Evolutionary conservation across 2,329 filamentous ascomycete genomes (phyloP), one percentile per base, ranked within the genome.

Genomic region (Penicillium janthinellum): DNA sequence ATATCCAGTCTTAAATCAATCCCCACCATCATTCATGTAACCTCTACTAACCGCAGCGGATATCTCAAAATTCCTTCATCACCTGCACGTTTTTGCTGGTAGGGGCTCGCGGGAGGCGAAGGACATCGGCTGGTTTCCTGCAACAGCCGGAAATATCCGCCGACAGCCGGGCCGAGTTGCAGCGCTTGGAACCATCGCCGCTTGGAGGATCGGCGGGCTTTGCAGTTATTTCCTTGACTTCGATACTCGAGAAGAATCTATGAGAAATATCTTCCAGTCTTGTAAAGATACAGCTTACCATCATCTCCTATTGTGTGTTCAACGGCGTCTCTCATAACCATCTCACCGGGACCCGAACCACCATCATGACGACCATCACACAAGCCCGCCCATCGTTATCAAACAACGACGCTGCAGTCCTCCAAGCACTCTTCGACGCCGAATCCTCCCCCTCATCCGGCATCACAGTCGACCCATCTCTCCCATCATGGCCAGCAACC

Each of bases 361-460:
- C 17, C 51, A 62, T 51, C 37, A 70, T 70, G 65, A 62, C 63
- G 14, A 62, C 64, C 2, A 62, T 73, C 61, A 44, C 59, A 53
- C 37, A 65, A 25, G 47, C 66, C 17, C 64, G 65, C 6, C 72
- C 71, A 25, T 67, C 66, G 38, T 73, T 81, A 38, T 76, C 74
- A 25, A 72, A 75, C 44, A 80, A 81, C 65, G 79, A 81, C 64
- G 71, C 77, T n/a, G 74, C 74, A 25, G 78, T 81, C 38, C 73
- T 81, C 8, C 75, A 78, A 59, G 78, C 78, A 15, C 75, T 81
- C 37, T 81, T 81, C 57, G 78, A 81, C 56, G 77, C 78, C 8
- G 78, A 80, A 63, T 77, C 77, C 12, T 76, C 76, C 4, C 73
- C 73, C 0, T 74, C 75, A 7, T 73, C 75, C 5, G 71, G 74